These are phyloP conservation scores for Colletotrichum orbiculare DNA, from an alignment of 2,329 filamentous ascomycete species.

Conservation along the genomic window DNA sequence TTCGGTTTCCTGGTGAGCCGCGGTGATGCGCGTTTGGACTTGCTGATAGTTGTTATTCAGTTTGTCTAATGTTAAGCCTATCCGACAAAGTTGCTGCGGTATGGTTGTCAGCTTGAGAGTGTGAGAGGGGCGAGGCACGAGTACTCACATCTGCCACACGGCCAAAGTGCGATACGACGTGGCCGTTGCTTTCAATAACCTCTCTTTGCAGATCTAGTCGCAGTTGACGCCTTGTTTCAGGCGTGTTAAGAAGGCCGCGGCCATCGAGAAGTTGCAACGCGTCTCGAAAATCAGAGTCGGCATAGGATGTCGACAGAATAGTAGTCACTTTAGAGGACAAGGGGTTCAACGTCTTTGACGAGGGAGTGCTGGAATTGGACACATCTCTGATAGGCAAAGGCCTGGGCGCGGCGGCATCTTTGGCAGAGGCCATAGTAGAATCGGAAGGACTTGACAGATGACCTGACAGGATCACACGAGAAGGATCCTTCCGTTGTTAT, in stretches of 20 bases:
- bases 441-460: too few species aligned
- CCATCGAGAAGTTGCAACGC: constrained; percentile 82
- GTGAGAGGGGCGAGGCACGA: not conserved
- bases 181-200: constrained; percentile 91
- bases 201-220: constrained; percentile 89
- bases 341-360: constrained; percentile 66
- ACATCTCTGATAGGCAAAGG: constrained; percentile 30
- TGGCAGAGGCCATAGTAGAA: constrained; percentile 16
- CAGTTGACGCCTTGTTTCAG: constrained; percentile 81
- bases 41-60: constrained; percentile 83
- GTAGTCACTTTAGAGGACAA: constrained; percentile 84
- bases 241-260: constrained; percentile 76
- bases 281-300: constrained; percentile 91
- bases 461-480: too few species aligned
- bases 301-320: constrained; percentile 91
- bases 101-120: not conserved
- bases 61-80: constrained; percentile 80
- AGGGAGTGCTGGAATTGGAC: constrained; percentile 38
- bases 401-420: constrained; percentile 5
- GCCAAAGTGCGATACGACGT: constrained; percentile 89
- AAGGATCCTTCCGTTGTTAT: too few species aligned
- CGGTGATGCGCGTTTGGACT: constrained; percentile 81
- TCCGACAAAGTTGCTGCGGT: constrained; percentile 82
- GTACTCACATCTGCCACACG: constrained; percentile 82
- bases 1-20: constrained; percentile 79